These are phyloP conservation scores for Scopulariopsis brevicaulis DNA, from an alignment of 2,329 filamentous ascomycete species.

Conservation along the genomic window DNA sequence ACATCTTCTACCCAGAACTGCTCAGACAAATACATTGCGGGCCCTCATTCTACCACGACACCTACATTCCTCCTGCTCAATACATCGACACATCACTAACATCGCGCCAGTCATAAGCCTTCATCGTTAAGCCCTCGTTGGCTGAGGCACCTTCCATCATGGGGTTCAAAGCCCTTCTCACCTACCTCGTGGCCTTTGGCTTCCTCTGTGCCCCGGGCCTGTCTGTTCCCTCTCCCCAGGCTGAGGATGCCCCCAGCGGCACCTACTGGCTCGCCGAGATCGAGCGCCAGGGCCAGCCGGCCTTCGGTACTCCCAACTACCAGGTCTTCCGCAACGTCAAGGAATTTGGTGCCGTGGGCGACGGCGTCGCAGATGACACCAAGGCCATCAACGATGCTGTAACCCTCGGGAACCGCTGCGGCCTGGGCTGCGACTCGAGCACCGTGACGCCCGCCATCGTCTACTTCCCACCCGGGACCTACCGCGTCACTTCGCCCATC, in stretches of 20 bases:
- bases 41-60: background rate
- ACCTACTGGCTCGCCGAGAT: constrained; percentile 64
- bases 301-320: constrained; percentile 51
- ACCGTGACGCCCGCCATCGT: constrained; percentile 78
- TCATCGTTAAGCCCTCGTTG: constrained; percentile 11
- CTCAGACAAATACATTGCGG: background rate
- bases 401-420: constrained; percentile 67
- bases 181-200: constrained; percentile 29
- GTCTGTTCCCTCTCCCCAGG: constrained; percentile 19
- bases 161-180: constrained; percentile 30
- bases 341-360: constrained; percentile 63
- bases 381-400: constrained; percentile 80
- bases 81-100: background rate
- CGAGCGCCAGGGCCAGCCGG: constrained; percentile 54
- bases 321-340: constrained; percentile 68
- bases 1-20: background rate
- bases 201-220: constrained; percentile 22
- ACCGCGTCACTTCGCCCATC: constrained; percentile 68
- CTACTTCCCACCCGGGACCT: constrained; percentile 86
- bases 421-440: constrained; percentile 67
- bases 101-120: background rate
- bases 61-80: background rate
- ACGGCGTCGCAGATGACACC: constrained; percentile 68
- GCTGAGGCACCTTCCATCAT: constrained; percentile 23
- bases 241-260: constrained; percentile 9